Evolutionary conservation across 208 protist species (phyloP), one percentile per base, ranked within the genome.

Genomic region (Wallacemonas sp.): DNA sequence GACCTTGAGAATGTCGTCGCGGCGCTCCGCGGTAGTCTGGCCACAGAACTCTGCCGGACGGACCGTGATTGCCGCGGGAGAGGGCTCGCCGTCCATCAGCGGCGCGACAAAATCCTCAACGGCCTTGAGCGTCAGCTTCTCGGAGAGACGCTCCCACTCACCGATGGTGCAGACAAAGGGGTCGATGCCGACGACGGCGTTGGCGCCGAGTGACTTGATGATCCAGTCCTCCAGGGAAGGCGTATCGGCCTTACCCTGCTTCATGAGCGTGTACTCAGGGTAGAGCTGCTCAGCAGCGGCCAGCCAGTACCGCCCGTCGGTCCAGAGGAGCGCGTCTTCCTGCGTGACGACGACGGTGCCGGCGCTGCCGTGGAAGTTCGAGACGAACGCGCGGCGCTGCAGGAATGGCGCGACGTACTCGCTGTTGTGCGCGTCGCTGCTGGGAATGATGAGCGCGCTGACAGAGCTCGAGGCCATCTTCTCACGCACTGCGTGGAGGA

Each of bases 271-370:
- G 63, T 89, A 97, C 65, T 87, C 80, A 0, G 76, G 61, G 66
- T 87, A 91, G 10, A 98, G 66, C 66, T 95, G 59, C 30, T 89
- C 53, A 37, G 74, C 79, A 0, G 97, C 98, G 54, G 98, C 96
- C 22, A 97, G 39, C 77, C 90, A 98, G 81, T 99, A 99, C 27
- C 98, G 93, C 3, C 97, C 98, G 68, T 99, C 98, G 2, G 98
- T 99, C 97, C 96, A 99, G 15, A 99, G 61, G 30, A 98, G 78
- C 5, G 94, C 92, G 32, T 87, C 67, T 3, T 87, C 71, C 67
- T 78, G 55, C 19, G 85, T 92, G 46, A 97, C 78, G 26, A 95
- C 50, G 32, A 79, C 84, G 15, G 81, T 97, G 32, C 98, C 98
- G 1, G 97, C 83, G 26, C 93, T 98, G 54, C 98, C 98, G 30